These are phyloP conservation scores for Collybiopsis luxurians DNA, from an alignment of 768 basidiomycete genomes.

Conservation along the genomic window DNA sequence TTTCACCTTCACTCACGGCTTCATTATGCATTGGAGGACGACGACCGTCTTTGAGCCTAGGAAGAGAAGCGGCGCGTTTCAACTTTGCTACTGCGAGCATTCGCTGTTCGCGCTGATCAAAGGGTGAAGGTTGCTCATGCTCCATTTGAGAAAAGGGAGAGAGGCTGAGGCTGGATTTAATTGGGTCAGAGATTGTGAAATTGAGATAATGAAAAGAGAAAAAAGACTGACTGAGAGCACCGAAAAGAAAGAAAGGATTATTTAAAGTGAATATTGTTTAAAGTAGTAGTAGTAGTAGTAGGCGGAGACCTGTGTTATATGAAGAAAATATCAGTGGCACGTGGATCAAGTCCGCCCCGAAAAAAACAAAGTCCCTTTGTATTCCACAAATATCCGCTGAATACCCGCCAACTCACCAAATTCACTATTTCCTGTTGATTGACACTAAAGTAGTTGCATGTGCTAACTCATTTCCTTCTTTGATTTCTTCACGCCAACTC, in stretches of 20 bases:
- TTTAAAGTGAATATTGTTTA: not conserved
- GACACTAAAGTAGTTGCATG: too few species aligned
- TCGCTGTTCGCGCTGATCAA: slow-evolving; percentile 68
- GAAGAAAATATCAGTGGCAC: too few species aligned
- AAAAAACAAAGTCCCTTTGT: too few species aligned
- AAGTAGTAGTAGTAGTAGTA: too few species aligned
- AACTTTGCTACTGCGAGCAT: slow-evolving; percentile 87
- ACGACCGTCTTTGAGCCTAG: slow-evolving; percentile 87
- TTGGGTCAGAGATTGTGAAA: not conserved
- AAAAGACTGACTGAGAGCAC: not conserved
- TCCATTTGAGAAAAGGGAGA: slow-evolving; percentile 4
- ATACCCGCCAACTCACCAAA: too few species aligned
- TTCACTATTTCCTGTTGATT: too few species aligned
- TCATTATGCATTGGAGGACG: slow-evolving; percentile 85
- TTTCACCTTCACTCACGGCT: slow-evolving; percentile 81
- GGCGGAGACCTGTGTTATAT: too few species aligned
- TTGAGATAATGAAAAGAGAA: not conserved
- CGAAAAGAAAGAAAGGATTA: not conserved
- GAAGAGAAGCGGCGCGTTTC: slow-evolving; percentile 88
- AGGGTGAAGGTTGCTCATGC: slow-evolving; percentile 26
- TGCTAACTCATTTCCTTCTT: too few species aligned
- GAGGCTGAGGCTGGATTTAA: not conserved
- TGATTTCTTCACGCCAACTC: too few species aligned
- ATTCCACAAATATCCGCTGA: too few species aligned
- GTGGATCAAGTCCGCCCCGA: too few species aligned